Evolutionary conservation across 345 rosid species (phyloP), one percentile per base, ranked within the genome.

Genomic region (Dipteronia dyeriana): DNA sequence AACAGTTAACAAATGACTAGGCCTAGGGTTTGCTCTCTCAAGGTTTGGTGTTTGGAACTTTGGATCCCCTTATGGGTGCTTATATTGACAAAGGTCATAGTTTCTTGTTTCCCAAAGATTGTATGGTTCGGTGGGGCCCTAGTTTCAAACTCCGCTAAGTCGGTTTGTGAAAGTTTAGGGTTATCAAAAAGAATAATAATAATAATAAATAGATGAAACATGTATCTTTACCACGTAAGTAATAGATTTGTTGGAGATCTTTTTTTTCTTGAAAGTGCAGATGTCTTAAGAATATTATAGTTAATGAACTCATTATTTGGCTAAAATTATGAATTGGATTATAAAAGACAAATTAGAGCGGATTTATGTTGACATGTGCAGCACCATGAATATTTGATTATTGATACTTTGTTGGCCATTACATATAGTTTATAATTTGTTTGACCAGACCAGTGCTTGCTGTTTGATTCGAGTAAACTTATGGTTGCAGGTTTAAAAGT

Each of bases 401-500:
- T 47, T 19, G 17, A 56, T 62, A 72, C 23, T 38, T 75, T 47
- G 20, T 45, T 74, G 63, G 71, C 68, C 23, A 34, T 62, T 73
- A 11, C 20, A 45, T 70, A 53, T 47, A 0, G 49, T 19, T 68
- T 14, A 45, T 6, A 8, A 1, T 45, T 16, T 43, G 19, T 29
- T 34, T 26, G 56, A 45, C 65, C 47, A 26, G 20, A 20, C 23
- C 61, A 7, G 23, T 53, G 68, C 56, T 26, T 9, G 38, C 7
- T 8, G 1, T 22, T 34, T 47, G 70, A 62, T 23, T 22, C 19
- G 65, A 75, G 53, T 26, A 7, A 19, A 31, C 29, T 61, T 67
- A 68, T 68, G 77, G 29, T 72, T 75, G 39, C 83, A 91, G 97
- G 97, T 91, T 91, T 72, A 91, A 85, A 47, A 85, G 96, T 73